Evolutionary conservation across 139 green algal species (phyloP), one percentile per base, ranked within the genome.

Genomic region (Zygnema circumcarinatum): DNA sequence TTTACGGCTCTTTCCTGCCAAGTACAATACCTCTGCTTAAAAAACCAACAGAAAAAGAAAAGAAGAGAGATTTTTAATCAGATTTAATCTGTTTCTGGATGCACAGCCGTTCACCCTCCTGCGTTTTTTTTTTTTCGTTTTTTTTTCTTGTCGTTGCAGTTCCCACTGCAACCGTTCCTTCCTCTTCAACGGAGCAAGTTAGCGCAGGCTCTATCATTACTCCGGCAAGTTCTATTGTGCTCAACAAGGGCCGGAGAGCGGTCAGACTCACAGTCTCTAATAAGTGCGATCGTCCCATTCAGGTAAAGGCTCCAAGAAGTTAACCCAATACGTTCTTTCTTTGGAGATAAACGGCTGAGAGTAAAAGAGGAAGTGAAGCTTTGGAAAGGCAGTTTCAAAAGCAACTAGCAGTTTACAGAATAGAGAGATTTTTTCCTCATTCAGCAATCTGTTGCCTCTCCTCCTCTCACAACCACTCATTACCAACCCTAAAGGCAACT

Each of bases 221-320:
- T 32, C 31, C 11, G 52, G 11, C 80, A 0, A 74, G 83, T 32
- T 29, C 25, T 21, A 67, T 92, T 53, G n/a, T 84, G 32, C 62
- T 91, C 32, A 92, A 92, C 74, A 76, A 47, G 3, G 88, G 67
- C 47, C n/a, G 88, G 1, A 11, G 35, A 2, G 72, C 85, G 33
- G 68, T 91, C 32, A 35, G 33, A 0, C 67, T 93, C 7, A 86
- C 47, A 1, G 88, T 93, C 1, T 79, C 41, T 53, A 93, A 88
- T 83, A 85, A 35, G 21, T 87, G 84, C 25, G 91, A 93, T 67
- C 68, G 91, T 16, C 91, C 91, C 7, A 92, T 93, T 40, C 85
- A 89, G 85, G 85, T 86, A 69, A 40, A 40, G n/a, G n/a, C n/a
- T n/a, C n/a, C n/a, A n/a, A n/a, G n/a, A 29, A 35, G 56, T 72